Conservation (phyloP, 2,329 filamentous ascomycete species). For the Penicillium griseofulvum region DNA sequence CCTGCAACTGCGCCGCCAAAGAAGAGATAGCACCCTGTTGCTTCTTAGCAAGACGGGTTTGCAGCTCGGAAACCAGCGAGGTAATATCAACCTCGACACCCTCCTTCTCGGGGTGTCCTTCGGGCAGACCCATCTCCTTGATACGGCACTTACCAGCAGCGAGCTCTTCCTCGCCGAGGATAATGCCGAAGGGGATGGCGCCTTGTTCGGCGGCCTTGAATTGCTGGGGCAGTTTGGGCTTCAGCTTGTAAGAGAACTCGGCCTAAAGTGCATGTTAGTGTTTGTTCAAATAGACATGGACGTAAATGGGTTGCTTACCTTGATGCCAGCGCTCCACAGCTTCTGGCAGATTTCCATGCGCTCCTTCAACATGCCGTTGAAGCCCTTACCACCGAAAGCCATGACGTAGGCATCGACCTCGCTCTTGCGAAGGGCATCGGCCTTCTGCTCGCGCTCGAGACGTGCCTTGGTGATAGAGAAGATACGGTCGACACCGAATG, state of each 20-base stretch:
- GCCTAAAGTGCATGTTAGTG: conserved; percentile 50
- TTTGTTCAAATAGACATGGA: not conserved
- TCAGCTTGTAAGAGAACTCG: conserved; percentile 85
- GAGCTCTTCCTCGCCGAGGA: conserved; percentile 88
- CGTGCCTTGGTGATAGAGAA: conserved; percentile 86
- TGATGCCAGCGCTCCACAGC: conserved; percentile 85
- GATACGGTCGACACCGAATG: conserved; percentile 93
- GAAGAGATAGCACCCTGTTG: conserved; percentile 13
- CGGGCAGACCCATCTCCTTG: conserved; percentile 77
- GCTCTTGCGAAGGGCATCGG: conserved; percentile 59
- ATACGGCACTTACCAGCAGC: conserved; percentile 79
- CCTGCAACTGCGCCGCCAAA: conserved; percentile 26
- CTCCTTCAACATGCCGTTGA: conserved; percentile 75
- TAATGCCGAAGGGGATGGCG: conserved; percentile 79
- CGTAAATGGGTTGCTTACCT: conserved; percentile 48
- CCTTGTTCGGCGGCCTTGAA: conserved; percentile 85
- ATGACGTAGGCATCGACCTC: conserved; percentile 92
- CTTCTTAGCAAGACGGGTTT: conserved; percentile 25
- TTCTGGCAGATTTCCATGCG: conserved; percentile 74
- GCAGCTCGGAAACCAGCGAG: conserved; percentile 27
- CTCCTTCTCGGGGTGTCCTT: conserved; percentile 87
- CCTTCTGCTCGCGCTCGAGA: conserved; percentile 59
- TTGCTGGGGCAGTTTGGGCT: conserved; percentile 82
- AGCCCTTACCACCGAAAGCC: conserved; percentile 86
- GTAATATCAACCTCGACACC: conserved; percentile 68